Conservation (phyloP, 2,329 filamentous ascomycete genomes). For the Sclerotinia glacialis region DNA sequence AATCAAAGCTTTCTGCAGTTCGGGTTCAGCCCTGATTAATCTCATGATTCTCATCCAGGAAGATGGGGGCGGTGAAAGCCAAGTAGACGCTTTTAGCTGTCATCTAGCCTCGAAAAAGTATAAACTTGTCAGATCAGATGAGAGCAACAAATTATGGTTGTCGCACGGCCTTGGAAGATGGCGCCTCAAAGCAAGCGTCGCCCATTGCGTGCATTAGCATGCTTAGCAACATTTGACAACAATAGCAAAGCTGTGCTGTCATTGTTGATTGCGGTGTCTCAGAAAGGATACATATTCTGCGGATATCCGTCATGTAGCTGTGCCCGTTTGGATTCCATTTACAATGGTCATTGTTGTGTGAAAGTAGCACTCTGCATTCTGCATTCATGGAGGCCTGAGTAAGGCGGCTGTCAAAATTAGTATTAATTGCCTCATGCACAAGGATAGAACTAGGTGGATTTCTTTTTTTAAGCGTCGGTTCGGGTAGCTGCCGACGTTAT, state of each 20-base stretch:
- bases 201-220: slow-evolving; percentile 36
- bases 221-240: slow-evolving; percentile 21
- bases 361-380: slow-evolving; percentile 19
- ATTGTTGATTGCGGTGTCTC: slow-evolving; percentile 30
- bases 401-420: slow-evolving; percentile 9
- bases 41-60: neutral
- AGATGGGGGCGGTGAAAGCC: slow-evolving; percentile 19
- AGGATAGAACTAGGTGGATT: slow-evolving; percentile 13
- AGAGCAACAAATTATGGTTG: slow-evolving; percentile 20
- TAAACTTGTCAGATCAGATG: slow-evolving; percentile 30
- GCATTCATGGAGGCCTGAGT: slow-evolving; percentile 3
- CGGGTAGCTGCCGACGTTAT: slow-evolving; percentile 35
- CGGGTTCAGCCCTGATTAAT: slow-evolving; percentile 19
- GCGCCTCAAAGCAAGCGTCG: slow-evolving; percentile 24
- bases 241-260: slow-evolving; percentile 27
- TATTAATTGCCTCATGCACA: slow-evolving; percentile 9
- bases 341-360: slow-evolving; percentile 28
- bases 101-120: slow-evolving; percentile 15
- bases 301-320: slow-evolving; percentile 28
- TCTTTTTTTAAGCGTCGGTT: slow-evolving; percentile 6
- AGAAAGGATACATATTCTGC: slow-evolving; percentile 25
- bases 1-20: slow-evolving; percentile 22
- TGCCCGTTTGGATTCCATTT: slow-evolving; percentile 30
- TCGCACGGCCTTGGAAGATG: slow-evolving; percentile 26
- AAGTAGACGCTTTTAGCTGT: slow-evolving; percentile 17